These are phyloP conservation scores for Emydomyces testavorans DNA, from an alignment of 2,329 filamentous ascomycete genomes.

Conservation along the genomic window DNA sequence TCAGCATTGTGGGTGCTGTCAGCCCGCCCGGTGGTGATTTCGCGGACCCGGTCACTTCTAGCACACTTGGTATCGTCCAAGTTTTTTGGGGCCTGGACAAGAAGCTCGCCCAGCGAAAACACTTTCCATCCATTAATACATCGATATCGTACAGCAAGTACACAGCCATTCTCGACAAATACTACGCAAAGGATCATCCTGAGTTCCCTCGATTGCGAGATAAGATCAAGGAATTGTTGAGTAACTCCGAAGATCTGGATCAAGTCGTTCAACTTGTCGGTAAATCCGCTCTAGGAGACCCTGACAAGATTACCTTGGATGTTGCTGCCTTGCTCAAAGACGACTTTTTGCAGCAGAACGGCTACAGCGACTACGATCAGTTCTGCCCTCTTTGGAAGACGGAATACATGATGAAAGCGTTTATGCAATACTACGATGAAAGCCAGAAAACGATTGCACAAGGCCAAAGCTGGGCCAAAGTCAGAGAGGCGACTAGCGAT, in stretches of 20 bases:
- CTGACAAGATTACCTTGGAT: slow-evolving; percentile 96
- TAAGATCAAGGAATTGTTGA: slow-evolving; percentile 83
- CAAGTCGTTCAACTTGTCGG: slow-evolving; percentile 97
- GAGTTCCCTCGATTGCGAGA: slow-evolving; percentile 90
- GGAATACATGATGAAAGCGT: slow-evolving; percentile 99
- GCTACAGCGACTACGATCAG: slow-evolving; percentile 97
- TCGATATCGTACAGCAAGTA: slow-evolving; percentile 94
- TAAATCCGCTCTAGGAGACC: slow-evolving; percentile 89
- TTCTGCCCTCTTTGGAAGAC: slow-evolving; percentile 99
- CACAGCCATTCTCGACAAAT: slow-evolving; percentile 74
- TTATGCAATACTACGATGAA: slow-evolving; percentile 97
- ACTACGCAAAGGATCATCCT: slow-evolving; percentile 84
- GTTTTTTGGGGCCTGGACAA: slow-evolving; percentile 99
- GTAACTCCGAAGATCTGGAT: slow-evolving; percentile 92
- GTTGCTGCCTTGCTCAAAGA: slow-evolving; percentile 89
- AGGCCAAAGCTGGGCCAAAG: slow-evolving; percentile 83
- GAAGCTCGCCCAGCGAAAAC: slow-evolving; percentile 97
- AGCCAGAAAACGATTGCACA: slow-evolving; percentile 88
- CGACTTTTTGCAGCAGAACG: slow-evolving; percentile 97
- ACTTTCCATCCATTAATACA: slow-evolving; percentile 98
- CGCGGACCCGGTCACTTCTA: slow-evolving; percentile 90
- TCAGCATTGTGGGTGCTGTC: slow-evolving; percentile 95
- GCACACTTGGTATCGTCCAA: slow-evolving; percentile 92
- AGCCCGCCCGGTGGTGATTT: slow-evolving; percentile 97
- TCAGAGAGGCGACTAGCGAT: slow-evolving; percentile 78